These are phyloP conservation scores for Poteriospumella lacustris DNA, from an alignment of 108 stramenopile species.

Conservation along the genomic window DNA sequence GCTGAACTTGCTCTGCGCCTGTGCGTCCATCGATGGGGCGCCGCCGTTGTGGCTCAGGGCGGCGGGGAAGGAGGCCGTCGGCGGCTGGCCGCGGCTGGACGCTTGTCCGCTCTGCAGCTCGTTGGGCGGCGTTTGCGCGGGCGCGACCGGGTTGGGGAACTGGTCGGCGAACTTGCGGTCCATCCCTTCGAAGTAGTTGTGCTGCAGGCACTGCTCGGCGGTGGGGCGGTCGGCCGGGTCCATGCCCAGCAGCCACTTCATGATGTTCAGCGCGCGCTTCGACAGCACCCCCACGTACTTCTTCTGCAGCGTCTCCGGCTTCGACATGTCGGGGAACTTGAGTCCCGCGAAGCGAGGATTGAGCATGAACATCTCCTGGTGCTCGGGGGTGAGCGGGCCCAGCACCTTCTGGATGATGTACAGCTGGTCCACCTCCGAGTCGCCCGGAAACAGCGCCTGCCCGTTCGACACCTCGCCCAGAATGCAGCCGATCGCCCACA, in stretches of 20 bases:
- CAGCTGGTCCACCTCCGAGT: conserved; percentile 67
- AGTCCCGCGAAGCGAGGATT: conserved; percentile 61
- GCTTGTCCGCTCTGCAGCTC: no score
- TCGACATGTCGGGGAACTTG: conserved; percentile 58
- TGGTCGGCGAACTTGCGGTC: conserved; percentile 2
- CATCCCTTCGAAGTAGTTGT: conserved; percentile 49
- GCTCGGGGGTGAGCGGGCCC: conserved; percentile 51
- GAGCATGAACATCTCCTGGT: conserved; percentile 54
- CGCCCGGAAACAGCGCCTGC: conserved; percentile 63
- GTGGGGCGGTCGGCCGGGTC: conserved; percentile 33
- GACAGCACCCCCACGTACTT: conserved; percentile 56
- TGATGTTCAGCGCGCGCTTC: conserved; percentile 52
- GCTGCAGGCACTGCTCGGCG: conserved; percentile 30
- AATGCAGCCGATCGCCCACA: conserved; percentile 68
- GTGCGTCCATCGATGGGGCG: no score
- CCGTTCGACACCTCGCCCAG: conserved; percentile 66
- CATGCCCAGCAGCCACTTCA: conserved; percentile 46
- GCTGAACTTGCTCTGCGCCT: no score
- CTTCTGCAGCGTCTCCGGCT: conserved; percentile 60
- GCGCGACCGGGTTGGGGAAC: no score
- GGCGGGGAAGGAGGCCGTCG: no score
- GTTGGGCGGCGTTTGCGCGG: no score
- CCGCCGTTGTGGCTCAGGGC: no score
- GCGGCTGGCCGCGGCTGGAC: no score
- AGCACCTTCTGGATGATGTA: conserved; percentile 60